Percentiles rank a stretch among this genome's conserved stretches.
phyloP scores from a whole-genome alignment of 345 rosid genomes.

The Hibiscus syriacus region DNA sequence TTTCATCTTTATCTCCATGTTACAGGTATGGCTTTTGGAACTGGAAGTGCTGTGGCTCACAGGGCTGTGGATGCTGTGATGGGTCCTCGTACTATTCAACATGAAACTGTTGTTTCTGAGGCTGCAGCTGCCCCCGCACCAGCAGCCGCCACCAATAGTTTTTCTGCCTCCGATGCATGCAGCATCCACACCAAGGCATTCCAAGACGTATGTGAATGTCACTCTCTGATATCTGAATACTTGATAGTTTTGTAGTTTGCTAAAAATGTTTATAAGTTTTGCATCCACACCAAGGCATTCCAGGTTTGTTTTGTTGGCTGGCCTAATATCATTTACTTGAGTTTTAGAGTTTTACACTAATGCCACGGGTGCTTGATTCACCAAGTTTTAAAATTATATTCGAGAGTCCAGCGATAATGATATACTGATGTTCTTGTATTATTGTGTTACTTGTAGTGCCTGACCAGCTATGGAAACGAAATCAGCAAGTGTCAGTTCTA shows the following conservation, averaged over 20 bases:
- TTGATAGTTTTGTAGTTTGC: neutral
- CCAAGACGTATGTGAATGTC: constrained; percentile 59
- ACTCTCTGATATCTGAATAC: neutral
- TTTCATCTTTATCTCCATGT: neutral
- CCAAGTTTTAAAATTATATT: no score
- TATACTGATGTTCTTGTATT: neutral
- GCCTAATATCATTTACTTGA: no score
- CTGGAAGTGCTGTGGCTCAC: constrained; percentile 92
- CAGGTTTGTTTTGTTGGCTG: no score
- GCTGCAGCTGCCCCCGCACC: constrained; percentile 30
- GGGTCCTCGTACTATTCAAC: constrained; percentile 95
- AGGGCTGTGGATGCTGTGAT: constrained; percentile 89
- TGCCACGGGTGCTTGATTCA: neutral
- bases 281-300: no score
- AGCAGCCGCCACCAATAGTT: constrained; percentile 33
- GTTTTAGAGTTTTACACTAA: neutral
- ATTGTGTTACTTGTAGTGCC: constrained; percentile 44
- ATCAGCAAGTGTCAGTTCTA: constrained; percentile 97
- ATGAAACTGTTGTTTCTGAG: constrained; percentile 54
- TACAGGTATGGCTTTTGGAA: constrained; percentile 91
- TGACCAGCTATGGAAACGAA: constrained; percentile 66
- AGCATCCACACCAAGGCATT: constrained; percentile 74
- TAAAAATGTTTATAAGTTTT: neutral
- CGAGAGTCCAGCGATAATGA: no score
- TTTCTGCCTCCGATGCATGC: constrained; percentile 53